A percentile compares a stretch with the other conserved stretches of the same genome.
Evolutionary conservation across 2,329 filamentous ascomycete species (phyloP).

Genomic region (Zymoseptoria brevis): DNA sequence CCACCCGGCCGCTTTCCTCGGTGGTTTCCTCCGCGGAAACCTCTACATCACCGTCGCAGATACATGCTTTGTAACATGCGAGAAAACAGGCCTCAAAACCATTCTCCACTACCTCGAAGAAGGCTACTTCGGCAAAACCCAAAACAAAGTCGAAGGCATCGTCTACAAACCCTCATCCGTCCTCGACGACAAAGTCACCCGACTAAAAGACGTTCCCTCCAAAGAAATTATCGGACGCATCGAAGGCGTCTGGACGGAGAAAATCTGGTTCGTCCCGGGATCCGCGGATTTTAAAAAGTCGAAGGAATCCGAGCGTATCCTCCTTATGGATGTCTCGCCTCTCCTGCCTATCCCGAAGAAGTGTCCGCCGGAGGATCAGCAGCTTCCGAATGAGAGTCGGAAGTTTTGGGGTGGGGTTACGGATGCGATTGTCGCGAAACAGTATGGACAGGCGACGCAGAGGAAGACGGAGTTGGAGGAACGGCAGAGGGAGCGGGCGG

Average conservation of each 20-base stretch:
- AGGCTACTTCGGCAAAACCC: constrained; percentile 83
- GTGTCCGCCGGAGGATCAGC: constrained; percentile 66
- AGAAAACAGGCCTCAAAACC: constrained; percentile 82
- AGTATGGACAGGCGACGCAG: constrained; percentile 74
- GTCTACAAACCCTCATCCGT: constrained; percentile 79
- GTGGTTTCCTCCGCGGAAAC: constrained; percentile 78
- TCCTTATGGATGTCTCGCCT: constrained; percentile 82
- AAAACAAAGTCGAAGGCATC: constrained; percentile 85
- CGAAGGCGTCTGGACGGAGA: constrained; percentile 76
- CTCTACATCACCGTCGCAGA: constrained; percentile 87
- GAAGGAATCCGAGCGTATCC: constrained; percentile 50
- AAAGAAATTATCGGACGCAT: constrained; percentile 75
- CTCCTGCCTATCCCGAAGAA: constrained; percentile 71
- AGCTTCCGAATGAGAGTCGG: constrained; percentile 83
- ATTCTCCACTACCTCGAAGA: constrained; percentile 92
- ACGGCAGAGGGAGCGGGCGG: constrained; percentile 73
- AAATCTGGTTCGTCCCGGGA: constrained; percentile 53
- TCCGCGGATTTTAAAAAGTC: constrained; percentile 38
- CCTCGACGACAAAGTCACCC: constrained; percentile 69
- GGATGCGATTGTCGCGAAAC: constrained; percentile 71
- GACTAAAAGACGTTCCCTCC: constrained; percentile 78
- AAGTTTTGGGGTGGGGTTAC: constrained; percentile 85
- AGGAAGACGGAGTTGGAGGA: constrained; percentile 91
- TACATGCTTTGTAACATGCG: constrained; percentile 77
- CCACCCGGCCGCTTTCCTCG: constrained; percentile 87